Base-by-base conservation (phyloP, 768 basidiomycete species). In the Kwoniella mangroviensis region DNA sequence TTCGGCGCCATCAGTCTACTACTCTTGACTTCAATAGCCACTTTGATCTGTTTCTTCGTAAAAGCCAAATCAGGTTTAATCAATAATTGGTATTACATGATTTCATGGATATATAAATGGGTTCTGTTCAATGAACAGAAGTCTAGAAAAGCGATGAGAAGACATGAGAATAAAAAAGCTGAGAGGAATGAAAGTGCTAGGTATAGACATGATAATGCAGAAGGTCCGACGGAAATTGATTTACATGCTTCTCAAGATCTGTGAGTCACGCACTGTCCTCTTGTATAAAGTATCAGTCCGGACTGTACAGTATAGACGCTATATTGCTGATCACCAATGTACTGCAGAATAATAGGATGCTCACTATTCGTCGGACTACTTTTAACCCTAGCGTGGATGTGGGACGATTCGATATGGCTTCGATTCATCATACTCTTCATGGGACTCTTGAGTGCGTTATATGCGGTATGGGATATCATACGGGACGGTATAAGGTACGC, bases 391-490 rank as follows among this genome's bases (percentile, higher is more conserved):
- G 52, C 69, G 4, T 77, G 78, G 75, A 66, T 67, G 24, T 61
- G 67, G 59, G 65, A 67, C 58, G 79, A 80, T 49, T 80, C 79
- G n/a, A 69, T 76, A 40, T 69, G 19, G 26, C 62, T 80, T 24
- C 75, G 79, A 21, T 80, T 74, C 63, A 55, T 76, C 28, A 75
- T 80, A 59, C 70, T 80, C 22, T 75, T 75, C 66, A 72, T 78
- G 45, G 79, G 79, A 7, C 49, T 69, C 21, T 68, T 78, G 53
- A 74, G 71, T 52, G 75, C 75, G 2, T 34, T 71, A 45, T 80
- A 80, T 43, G 77, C 79, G 6, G 63, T 74, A 6, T 74, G 73
- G 73, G 79, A 80, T 64, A 65, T 80, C 15, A 68, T 69, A 26
- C 55, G 69, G 17, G 79, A 80, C 62, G 75, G 77, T 4, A 63